Percentiles rank a stretch among this genome's conserved stretches.
phyloP scores from a whole-genome alignment of 257 asterid species.

The Fraxinus pennsylvanica region DNA sequence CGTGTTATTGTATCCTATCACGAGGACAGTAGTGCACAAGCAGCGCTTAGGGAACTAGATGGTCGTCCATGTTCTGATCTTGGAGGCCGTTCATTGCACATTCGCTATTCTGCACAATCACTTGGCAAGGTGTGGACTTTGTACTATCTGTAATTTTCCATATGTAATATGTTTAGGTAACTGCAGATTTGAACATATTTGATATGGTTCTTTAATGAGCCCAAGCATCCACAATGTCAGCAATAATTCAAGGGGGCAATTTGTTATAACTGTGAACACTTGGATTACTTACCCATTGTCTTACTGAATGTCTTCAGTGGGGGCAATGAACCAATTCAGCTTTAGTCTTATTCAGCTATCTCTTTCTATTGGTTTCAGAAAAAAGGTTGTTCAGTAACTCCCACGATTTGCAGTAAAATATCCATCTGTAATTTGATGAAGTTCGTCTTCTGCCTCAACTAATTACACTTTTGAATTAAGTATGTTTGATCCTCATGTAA shows the following conservation, averaged over 20 bases:
- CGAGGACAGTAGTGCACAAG: conserved; percentile 49
- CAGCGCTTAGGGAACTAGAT: conserved; percentile 65
- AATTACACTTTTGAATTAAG: not conserved
- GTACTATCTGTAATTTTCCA: conserved; percentile 4
- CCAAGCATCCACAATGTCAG: not conserved
- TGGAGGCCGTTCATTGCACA: conserved; percentile 72
- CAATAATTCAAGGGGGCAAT: not conserved
- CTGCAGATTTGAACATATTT: not conserved
- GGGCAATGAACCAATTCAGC: not conserved
- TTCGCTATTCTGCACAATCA: conserved; percentile 72
- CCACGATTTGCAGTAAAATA: not conserved
- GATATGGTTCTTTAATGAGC: conserved; percentile 2
- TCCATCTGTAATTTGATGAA: not conserved
- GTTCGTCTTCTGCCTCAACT: conserved; percentile 2
- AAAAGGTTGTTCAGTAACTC: not conserved
- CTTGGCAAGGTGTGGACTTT: conserved; percentile 49
- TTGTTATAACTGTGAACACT: not conserved
- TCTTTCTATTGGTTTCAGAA: not conserved
- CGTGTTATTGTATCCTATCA: conserved; percentile 81
- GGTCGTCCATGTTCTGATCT: conserved; percentile 60
- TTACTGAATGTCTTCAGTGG: conserved; percentile 1
- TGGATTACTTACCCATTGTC: conserved; percentile 5
- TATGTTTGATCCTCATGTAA: conserved; percentile 8
- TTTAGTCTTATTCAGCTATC: not conserved
- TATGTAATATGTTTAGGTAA: not conserved